phyloP scores from a whole-genome alignment of 1,284 basidiomycete genomes.

The Sanghuangporus baumii region DNA sequence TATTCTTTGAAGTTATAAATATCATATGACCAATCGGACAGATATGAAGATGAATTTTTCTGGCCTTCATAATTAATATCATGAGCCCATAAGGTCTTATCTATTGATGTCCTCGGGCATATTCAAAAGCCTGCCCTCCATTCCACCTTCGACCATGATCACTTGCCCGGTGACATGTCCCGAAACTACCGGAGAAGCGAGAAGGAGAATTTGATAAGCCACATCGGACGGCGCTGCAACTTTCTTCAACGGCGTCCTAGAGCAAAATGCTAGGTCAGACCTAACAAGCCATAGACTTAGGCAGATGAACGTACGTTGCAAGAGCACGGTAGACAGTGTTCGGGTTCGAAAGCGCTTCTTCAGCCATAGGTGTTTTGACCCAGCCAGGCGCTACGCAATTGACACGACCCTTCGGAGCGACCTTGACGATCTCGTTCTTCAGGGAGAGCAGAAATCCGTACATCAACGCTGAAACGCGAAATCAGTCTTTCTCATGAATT shows the following conservation, averaged over 20 bases:
- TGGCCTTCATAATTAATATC: no score
- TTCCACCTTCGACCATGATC: constrained; percentile 69
- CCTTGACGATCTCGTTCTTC: constrained; percentile 77
- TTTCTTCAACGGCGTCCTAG: constrained; percentile 67
- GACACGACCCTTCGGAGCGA: constrained; percentile 65
- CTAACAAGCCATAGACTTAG: neutral
- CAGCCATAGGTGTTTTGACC: constrained; percentile 60
- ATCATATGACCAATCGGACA: no score
- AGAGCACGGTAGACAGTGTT: constrained; percentile 46
- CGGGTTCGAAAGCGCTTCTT: constrained; percentile 40
- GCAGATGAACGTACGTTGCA: constrained; percentile 47
- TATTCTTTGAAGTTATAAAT: no score
- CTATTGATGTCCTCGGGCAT: constrained; percentile 29
- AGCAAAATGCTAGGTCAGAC: neutral
- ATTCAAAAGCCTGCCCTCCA: constrained; percentile 62
- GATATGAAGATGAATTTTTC: no score
- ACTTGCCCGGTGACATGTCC: constrained; percentile 71
- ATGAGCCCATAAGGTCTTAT: neutral
- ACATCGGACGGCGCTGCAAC: constrained; percentile 58
- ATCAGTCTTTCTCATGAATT: neutral
- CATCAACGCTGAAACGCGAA: constrained; percentile 51
- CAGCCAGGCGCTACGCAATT: constrained; percentile 71
- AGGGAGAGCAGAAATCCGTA: constrained; percentile 63
- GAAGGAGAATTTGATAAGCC: constrained; percentile 57
- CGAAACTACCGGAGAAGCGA: constrained; percentile 58